These are phyloP conservation scores for Takashimella koratensis DNA, from an alignment of 1,284 basidiomycete genomes.

Conservation along the genomic window DNA sequence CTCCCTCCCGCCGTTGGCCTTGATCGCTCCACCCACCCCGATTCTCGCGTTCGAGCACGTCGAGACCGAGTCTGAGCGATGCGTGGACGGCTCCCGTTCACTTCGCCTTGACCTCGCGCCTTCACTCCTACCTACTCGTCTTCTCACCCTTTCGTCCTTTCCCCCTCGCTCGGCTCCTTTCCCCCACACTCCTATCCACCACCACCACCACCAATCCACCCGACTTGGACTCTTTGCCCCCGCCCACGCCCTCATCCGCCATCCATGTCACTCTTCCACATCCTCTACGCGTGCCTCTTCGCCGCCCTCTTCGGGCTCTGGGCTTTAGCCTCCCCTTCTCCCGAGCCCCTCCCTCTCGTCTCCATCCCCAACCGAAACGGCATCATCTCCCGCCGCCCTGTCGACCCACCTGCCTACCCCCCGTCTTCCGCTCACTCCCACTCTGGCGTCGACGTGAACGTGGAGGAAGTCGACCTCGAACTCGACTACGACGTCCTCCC, in stretches of 20 bases:
- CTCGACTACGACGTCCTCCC: slow-evolving; percentile 46
- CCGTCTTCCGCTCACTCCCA: not conserved
- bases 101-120: not conserved
- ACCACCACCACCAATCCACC: not conserved
- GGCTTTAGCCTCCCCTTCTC: slow-evolving; percentile 1
- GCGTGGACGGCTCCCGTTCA: not conserved
- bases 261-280: not conserved
- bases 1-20: too few species aligned
- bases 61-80: too few species aligned
- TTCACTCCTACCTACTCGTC: too few species aligned
- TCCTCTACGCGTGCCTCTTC: slow-evolving; percentile 1
- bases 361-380: not conserved
- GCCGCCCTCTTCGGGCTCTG: slow-evolving; percentile 1
- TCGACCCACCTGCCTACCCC: too few species aligned
- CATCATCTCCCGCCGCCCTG: not conserved
- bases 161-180: too few species aligned
- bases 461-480: slow-evolving; percentile 9
- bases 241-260: too few species aligned
- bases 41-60: too few species aligned
- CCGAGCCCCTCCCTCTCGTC: not conserved
- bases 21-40: too few species aligned
- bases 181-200: too few species aligned
- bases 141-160: not conserved
- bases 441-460: not conserved
- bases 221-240: not conserved